A percentile compares a stretch with the other conserved stretches of the same genome.
Conservation (phyloP, 305 asterid species). For the Plantago coronopus region DNA sequence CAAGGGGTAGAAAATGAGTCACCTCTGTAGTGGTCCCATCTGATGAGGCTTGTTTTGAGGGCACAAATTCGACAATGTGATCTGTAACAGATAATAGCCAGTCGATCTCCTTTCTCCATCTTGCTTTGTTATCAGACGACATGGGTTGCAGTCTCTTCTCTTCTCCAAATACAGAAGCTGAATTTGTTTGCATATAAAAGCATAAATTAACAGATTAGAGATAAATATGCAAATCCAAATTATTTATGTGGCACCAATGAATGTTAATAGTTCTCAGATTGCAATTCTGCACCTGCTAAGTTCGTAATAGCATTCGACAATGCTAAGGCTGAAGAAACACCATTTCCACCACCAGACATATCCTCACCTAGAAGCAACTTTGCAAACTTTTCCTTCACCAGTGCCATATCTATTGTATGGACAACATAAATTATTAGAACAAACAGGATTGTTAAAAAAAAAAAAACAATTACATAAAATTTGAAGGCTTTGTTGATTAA, state of each 20-base stretch:
- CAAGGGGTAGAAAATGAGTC: constrained; percentile 14
- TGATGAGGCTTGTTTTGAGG: constrained; percentile 50
- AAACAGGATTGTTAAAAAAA: background rate
- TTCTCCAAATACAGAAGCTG: constrained; percentile 79
- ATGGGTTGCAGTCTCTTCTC: constrained; percentile 64
- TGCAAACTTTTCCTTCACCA: constrained; percentile 69
- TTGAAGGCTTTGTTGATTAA: background rate
- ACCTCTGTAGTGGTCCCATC: constrained; percentile 68
- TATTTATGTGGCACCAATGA: background rate
- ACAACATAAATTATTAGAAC: background rate
- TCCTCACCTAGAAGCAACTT: constrained; percentile 70
- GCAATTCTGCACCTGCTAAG: constrained; percentile 46
- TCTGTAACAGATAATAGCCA: constrained; percentile 78
- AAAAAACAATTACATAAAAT: no score
- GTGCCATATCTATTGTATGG: constrained; percentile 41
- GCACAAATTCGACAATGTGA: constrained; percentile 57
- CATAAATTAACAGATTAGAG: background rate
- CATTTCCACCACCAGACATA: constrained; percentile 81
- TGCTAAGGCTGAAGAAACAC: constrained; percentile 67
- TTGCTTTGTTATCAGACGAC: constrained; percentile 55
- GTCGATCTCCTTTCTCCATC: constrained; percentile 68
- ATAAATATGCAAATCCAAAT: no score
- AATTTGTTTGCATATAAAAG: constrained; percentile 9
- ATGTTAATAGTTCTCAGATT: background rate
- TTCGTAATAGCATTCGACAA: constrained; percentile 66